phyloP scores from a whole-genome alignment of 2,329 filamentous ascomycete species.

The Neonectria punicea region DNA sequence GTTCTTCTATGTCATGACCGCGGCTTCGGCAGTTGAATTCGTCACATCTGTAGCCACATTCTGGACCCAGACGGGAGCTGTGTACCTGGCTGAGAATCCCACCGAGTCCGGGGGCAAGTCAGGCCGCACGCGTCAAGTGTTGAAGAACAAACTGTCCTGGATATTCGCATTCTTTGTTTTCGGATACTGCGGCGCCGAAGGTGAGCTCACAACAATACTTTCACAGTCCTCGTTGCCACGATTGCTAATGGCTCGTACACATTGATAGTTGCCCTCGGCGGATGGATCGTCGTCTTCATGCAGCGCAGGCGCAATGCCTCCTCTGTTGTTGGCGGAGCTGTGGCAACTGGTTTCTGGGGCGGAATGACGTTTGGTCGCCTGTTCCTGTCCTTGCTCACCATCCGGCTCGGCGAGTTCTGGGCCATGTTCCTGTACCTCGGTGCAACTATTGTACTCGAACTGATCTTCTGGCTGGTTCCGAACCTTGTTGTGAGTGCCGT shows the following conservation, averaged over 20 bases:
- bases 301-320: conserved; percentile 74
- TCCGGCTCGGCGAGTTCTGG: conserved; percentile 74
- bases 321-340: conserved; percentile 77
- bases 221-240: neutral
- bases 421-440: conserved; percentile 71
- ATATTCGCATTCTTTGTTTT: conserved; percentile 8
- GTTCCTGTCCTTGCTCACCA: conserved; percentile 78
- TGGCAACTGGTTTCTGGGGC: conserved; percentile 83
- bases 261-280: conserved; percentile 45
- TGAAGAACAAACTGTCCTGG: conserved; percentile 10
- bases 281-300: conserved; percentile 90
- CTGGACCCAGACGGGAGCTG: conserved; percentile 8
- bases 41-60: neutral
- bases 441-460: conserved; percentile 70
- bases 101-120: conserved; percentile 1
- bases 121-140: neutral
- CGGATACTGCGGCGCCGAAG: conserved; percentile 15
- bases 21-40: conserved; percentile 55
- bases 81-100: conserved; percentile 4
- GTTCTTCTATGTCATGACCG: conserved; percentile 81
- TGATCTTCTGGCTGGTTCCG: conserved; percentile 85
- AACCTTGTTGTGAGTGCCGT: conserved; percentile 79
- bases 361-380: conserved; percentile 79
- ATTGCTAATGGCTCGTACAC: neutral
- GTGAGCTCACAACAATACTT: neutral